Conservation (phyloP, 805 yeast species). For the Yarrowia sp. region DNA sequence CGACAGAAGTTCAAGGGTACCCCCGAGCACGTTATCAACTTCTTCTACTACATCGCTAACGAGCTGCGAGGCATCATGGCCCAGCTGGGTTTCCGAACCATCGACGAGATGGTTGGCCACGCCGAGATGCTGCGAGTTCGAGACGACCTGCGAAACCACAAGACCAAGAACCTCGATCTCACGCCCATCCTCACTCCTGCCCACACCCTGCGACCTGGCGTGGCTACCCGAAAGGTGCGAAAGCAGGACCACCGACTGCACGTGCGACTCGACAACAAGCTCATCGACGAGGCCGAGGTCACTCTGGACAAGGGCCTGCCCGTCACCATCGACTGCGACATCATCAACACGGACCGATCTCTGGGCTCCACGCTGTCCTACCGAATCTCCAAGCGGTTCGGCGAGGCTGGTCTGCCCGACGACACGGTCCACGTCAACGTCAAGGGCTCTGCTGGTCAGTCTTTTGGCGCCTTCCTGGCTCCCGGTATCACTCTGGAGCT, state of each 20-base stretch:
- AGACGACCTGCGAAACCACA: slow-evolving; percentile 80
- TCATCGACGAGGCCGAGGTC: slow-evolving; percentile 91
- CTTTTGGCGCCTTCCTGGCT: slow-evolving; percentile 96
- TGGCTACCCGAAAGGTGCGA: slow-evolving; percentile 85
- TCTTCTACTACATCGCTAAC: slow-evolving; percentile 90
- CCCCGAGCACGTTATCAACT: slow-evolving; percentile 97
- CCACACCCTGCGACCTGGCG: slow-evolving; percentile 93
- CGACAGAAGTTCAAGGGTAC: slow-evolving; percentile 92
- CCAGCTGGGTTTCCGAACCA: slow-evolving; percentile 86
- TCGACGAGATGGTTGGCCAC: slow-evolving; percentile 97
- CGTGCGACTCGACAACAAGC: slow-evolving; percentile 89
- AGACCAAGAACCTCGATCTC: slow-evolving; percentile 87
- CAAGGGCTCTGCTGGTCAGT: slow-evolving; percentile 95
- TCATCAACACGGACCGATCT: slow-evolving; percentile 94
- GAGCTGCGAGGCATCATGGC: slow-evolving; percentile 95
- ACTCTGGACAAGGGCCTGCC: slow-evolving; percentile 97
- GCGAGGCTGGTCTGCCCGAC: slow-evolving; percentile 90
- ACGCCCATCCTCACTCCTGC: slow-evolving; percentile 96
- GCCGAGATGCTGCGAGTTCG: slow-evolving; percentile 86
- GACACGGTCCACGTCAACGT: slow-evolving; percentile 93
- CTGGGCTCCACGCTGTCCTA: slow-evolving; percentile 93
- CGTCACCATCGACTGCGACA: slow-evolving; percentile 87
- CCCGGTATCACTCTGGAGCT: slow-evolving; percentile 92
- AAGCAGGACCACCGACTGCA: slow-evolving; percentile 94
- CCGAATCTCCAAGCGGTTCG: slow-evolving; percentile 88